Evolutionary conservation across 2,329 filamentous ascomycete genomes (phyloP).

Genomic region (Cytospora chrysosperma): DNA sequence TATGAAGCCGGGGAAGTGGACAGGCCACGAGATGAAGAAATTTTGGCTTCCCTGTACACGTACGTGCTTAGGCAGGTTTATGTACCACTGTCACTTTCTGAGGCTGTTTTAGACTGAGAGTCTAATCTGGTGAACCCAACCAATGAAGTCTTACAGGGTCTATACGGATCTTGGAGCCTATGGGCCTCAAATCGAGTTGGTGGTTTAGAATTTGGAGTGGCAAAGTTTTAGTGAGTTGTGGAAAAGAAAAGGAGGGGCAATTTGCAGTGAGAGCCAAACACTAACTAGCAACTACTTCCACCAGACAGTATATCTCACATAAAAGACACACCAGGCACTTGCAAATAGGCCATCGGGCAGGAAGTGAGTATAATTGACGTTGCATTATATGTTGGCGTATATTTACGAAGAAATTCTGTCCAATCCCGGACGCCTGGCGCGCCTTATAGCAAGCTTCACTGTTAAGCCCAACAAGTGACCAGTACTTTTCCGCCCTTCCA

Average conservation of each 20-base stretch:
- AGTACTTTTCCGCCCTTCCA: background rate
- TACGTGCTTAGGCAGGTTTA: conserved; percentile 11
- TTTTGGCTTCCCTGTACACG: conserved; percentile 10
- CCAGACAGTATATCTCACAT: background rate
- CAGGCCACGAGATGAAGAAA: conserved; percentile 3
- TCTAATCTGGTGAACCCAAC: background rate
- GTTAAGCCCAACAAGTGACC: background rate
- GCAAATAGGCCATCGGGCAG: background rate
- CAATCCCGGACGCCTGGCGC: background rate
- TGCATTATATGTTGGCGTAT: background rate
- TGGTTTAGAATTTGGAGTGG: background rate
- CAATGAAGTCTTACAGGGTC: background rate
- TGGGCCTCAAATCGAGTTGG: background rate
- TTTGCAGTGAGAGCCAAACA: background rate
- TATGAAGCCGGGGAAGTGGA: conserved; percentile 8
- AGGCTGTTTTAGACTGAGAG: background rate
- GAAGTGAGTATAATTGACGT: background rate
- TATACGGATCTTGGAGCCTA: background rate
- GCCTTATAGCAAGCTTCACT: background rate
- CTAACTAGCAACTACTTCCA: background rate
- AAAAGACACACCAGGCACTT: background rate
- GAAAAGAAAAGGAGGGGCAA: background rate
- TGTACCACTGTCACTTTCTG: background rate
- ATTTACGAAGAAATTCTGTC: background rate
- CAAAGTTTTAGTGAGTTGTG: background rate